These are phyloP conservation scores for Strigomonas oncopelti DNA, from an alignment of 208 protist species.

Conservation along the genomic window DNA sequence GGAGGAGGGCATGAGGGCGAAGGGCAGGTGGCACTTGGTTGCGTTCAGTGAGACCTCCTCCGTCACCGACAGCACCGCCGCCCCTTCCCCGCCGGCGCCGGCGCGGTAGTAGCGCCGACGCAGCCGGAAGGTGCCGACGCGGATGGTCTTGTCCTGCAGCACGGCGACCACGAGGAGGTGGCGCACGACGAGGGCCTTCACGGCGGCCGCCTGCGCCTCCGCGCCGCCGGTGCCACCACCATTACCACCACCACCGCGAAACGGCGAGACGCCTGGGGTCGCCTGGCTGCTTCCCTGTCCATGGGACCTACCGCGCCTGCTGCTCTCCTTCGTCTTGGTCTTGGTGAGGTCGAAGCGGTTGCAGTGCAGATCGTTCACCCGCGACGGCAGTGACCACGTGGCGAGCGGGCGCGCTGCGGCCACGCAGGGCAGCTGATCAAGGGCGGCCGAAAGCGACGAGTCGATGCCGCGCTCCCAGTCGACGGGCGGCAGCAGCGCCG, in stretches of 20 bases:
- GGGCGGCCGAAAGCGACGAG: not conserved
- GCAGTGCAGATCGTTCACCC: constrained; percentile 74
- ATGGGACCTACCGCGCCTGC: not conserved
- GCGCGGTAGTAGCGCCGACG: constrained; percentile 12
- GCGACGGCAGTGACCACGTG: constrained; percentile 51
- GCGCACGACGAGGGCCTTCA: constrained; percentile 37
- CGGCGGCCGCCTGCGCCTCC: constrained; percentile 20
- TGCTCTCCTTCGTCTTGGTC: constrained; percentile 15
- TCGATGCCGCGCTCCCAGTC: constrained; percentile 14
- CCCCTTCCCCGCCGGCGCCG: not conserved
- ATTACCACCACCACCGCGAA: not conserved
- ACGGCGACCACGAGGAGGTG: constrained; percentile 57
- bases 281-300: not conserved
- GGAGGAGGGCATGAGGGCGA: constrained; percentile 70
- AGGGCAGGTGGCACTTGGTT: constrained; percentile 42
- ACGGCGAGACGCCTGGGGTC: not conserved
- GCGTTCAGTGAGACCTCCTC: constrained; percentile 35
- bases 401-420: constrained; percentile 33
- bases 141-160: constrained; percentile 76
- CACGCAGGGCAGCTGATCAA: constrained; percentile 11
- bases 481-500: constrained; percentile 35
- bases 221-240: not conserved
- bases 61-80: not conserved
- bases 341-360: constrained; percentile 59
- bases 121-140: constrained; percentile 48